Evolutionary conservation across 1,139 yeast genomes (phyloP), one percentile per base, ranked within the genome.

Genomic region (Sugiyamaella pinicola): DNA sequence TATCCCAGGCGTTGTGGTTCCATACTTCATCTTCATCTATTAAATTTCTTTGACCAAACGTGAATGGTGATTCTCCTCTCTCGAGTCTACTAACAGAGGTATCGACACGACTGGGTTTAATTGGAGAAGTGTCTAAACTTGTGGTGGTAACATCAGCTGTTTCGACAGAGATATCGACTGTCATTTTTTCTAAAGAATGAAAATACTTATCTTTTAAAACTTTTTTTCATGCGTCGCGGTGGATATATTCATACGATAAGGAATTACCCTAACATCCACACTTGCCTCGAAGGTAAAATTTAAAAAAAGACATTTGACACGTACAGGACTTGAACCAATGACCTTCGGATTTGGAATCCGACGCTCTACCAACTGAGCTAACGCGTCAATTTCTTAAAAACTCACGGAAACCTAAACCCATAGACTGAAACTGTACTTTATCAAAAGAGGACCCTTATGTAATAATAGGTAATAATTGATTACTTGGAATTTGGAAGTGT

Each of bases 1-100:
- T 96, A 68, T 93, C 99, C 78, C 99, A 93, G 0, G 99, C 99
- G 69, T 93, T 93, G 67, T 87, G 96, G 58, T 81, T 80, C 83
- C 96, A 93, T 1, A 95, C 96, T 15, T 71, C 72, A 41, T 89
- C 91, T 3, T 85, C 83, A 47, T 84, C 81, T 4, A 79, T 79
- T 55, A 93, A 75, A 60, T 73, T 81, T 53, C 99, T 76, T 67
- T 89, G 95, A 4, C 99, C 99, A 69, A 93, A 93, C 15, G 85
- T 84, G 70, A 88, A 93, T 2, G 99, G 98, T 33, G 82, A 77
- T 61, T 93, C 98, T 57, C 93, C 87, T 1, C 96, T 60, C 43
- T 67, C 66, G 6, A 57, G 62, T 21, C 69, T 57, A 33, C 62
- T 58, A 12, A 52, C 45, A 17, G 51, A 37, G 17, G 39, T 34